Evolutionary conservation across 257 asterid genomes (phyloP).

Genomic region (Ajuga chamaepitys): DNA sequence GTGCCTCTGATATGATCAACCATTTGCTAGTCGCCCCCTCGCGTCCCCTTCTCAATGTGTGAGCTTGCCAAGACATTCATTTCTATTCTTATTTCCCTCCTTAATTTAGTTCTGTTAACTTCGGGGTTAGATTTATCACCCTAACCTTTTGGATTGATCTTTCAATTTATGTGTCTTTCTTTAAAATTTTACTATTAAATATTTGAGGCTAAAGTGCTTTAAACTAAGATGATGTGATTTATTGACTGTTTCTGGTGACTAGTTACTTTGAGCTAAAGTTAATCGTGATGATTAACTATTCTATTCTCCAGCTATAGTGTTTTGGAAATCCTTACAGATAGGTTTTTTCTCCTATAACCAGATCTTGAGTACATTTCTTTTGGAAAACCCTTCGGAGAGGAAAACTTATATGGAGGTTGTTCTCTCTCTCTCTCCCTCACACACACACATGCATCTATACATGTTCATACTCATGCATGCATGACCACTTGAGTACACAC

Average conservation of each 20-base stretch:
- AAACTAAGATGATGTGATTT: no score
- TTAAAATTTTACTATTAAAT: not conserved
- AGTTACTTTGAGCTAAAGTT: not conserved
- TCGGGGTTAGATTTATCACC: not conserved
- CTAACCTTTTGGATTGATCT: not conserved
- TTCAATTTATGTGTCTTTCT: not conserved
- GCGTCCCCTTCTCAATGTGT: not conserved
- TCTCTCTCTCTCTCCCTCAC: constrained; percentile 12
- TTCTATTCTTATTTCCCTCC: not conserved
- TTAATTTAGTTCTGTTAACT: not conserved
- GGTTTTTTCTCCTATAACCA: constrained; percentile 22
- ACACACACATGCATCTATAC: not conserved
- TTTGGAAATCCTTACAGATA: not conserved
- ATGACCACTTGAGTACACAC: not conserved
- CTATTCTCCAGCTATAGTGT: not conserved
- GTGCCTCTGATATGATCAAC: constrained; percentile 2
- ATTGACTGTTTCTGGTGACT: constrained; percentile 3
- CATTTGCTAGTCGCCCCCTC: not conserved
- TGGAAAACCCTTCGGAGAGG: constrained; percentile 53
- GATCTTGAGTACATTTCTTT: constrained; percentile 50
- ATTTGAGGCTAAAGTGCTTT: not conserved
- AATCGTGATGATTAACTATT: not conserved
- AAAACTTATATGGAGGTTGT: constrained; percentile 41
- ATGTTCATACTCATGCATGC: no score
- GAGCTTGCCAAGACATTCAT: no score